phyloP scores from a whole-genome alignment of 2,329 filamentous ascomycete species.

The Calonectria pseudoturangicola region DNA sequence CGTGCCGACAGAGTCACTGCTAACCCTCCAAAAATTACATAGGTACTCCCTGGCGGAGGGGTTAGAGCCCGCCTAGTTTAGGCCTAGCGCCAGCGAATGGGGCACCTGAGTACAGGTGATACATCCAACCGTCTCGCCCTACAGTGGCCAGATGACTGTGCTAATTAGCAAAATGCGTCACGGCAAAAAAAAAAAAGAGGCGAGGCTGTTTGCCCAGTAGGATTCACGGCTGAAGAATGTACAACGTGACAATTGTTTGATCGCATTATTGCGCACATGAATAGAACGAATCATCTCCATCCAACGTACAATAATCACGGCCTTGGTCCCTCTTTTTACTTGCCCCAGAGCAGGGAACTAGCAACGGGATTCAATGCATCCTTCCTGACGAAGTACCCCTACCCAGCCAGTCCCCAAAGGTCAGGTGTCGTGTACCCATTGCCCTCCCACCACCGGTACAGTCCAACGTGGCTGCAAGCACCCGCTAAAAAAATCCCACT shows the following conservation, averaged over 20 bases:
- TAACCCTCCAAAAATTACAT: constrained; percentile 24
- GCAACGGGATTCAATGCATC: background rate
- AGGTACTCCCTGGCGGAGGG: constrained; percentile 38
- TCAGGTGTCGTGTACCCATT: constrained; percentile 24
- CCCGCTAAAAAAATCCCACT: constrained; percentile 10
- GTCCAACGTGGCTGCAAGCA: constrained; percentile 20
- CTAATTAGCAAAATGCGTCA: constrained; percentile 33
- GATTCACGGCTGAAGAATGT: background rate
- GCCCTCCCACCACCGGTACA: constrained; percentile 5
- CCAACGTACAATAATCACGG: background rate
- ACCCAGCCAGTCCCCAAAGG: background rate
- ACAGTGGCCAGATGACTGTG: constrained; percentile 48
- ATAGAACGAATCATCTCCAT: background rate
- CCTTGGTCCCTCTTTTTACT: background rate
- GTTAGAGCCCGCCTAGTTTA: constrained; percentile 51
- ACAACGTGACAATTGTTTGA: background rate
- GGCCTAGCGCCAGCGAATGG: constrained; percentile 57
- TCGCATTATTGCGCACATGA: background rate
- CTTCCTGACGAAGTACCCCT: background rate
- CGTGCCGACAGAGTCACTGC: constrained; percentile 18
- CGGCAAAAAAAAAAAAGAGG: background rate
- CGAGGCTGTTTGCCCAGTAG: constrained; percentile 9
- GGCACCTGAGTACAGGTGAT: constrained; percentile 43
- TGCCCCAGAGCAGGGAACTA: background rate
- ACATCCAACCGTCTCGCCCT: constrained; percentile 42